A percentile compares a stretch with the other conserved stretches of the same genome.
Evolutionary conservation across 768 basidiomycete species (phyloP).

Genomic region (Boletus edulis): DNA sequence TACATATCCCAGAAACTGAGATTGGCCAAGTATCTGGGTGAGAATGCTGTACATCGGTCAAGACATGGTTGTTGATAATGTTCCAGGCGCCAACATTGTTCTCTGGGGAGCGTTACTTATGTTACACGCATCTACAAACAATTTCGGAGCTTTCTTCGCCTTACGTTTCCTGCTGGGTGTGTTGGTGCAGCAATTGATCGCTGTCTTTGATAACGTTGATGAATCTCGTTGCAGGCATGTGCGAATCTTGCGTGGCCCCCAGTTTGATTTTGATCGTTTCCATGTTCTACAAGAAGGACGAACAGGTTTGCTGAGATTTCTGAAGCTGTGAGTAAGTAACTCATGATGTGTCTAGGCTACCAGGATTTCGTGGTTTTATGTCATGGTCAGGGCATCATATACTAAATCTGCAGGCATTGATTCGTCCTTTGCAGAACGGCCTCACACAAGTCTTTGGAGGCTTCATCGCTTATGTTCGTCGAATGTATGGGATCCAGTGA

Average conservation of each 20-base stretch:
- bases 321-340: not conserved
- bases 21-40: conserved; percentile 62
- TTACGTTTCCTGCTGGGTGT: conserved; percentile 58
- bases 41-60: conserved; percentile 1
- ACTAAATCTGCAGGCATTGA: not conserved
- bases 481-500: not conserved
- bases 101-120: conserved; percentile 59
- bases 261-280: conserved; percentile 44
- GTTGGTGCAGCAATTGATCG: not conserved
- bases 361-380: conserved; percentile 64
- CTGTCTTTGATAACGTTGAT: not conserved
- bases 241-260: conserved; percentile 57
- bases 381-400: conserved; percentile 44
- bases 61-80: not conserved
- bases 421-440: conserved; percentile 44
- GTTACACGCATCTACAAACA: conserved; percentile 54
- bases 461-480: conserved; percentile 56
- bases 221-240: conserved; percentile 47
- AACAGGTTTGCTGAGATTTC: conserved; percentile 40
- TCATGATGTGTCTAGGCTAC: conserved; percentile 38
- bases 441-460: conserved; percentile 61
- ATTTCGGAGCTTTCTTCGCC: conserved; percentile 61
- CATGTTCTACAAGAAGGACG: conserved; percentile 70
- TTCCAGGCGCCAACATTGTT: conserved; percentile 52
- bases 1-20: conserved; percentile 62